Evolutionary conservation across 148 eudicot species (phyloP), one percentile per base, ranked within the genome.

Genomic region (Rhododendron vialii): DNA sequence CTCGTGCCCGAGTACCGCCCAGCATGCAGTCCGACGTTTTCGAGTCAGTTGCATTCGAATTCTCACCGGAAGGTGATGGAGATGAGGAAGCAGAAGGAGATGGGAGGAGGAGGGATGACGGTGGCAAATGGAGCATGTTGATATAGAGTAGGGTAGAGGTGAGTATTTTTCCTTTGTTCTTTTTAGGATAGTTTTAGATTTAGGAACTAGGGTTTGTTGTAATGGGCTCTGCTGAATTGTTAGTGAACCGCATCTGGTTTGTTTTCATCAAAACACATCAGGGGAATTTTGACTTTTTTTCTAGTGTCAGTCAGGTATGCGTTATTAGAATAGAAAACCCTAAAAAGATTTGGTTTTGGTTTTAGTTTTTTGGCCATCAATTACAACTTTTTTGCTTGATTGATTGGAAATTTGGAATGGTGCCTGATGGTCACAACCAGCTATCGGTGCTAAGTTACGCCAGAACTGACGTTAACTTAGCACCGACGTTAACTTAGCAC

Each of bases 1-100:
- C 93, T 96, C 0, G 92, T 94, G 85, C 94, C 98, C 0, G 98
- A 96, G 92, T 95, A 96, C 73, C 92, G 99, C 3, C 99, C 99
- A 0, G 98, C 97, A 2, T 92, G 87, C 59, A 96, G 99, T 84
- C 99, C 99, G 3, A 95, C 98, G 0, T 96, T 96, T 73, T 95
- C 96, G 3, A 88, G 89, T 11, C 76, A 47, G 47, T 24, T 92
- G 90, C 99, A 96, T 87, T 96, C 99, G 35, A 96, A 96, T 90
- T 95, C 98, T 8, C 99, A 96, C 81, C 84, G 98, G 90, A 96
- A 94, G 83, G 89, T 96, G 30, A 79, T 95, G 3, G 99, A 96
- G 88, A 96, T 96, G 96, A 94, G 97, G 89, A 92, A 53, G 94
- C 88, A 91, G 91, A 93, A 89, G 93, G 88, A 90, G 92, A 28